Base-by-base conservation (phyloP, 139 green algal genomes). In the Klebsormidium nitens region DNA sequence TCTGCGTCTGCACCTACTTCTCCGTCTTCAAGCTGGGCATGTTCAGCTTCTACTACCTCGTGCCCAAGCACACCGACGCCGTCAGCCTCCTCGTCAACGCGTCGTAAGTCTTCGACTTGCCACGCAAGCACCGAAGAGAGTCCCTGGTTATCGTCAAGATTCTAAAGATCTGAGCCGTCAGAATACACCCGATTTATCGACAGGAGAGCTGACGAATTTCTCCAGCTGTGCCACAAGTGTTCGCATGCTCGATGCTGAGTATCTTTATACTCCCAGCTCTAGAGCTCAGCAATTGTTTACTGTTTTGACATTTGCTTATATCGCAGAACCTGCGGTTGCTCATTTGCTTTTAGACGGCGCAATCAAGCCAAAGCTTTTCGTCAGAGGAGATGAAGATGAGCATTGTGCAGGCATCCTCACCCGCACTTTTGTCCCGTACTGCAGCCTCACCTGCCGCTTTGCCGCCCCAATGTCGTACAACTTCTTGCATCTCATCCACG, bases 381-480 rank as follows among this genome's bases (percentile, higher is more conserved):
- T 23, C 23, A 23, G 23, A 23, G 46, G 55, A 11, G 11, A 32
- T 11, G 11, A 11, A 17, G 11, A 11, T 39, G 11, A 32, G 19
- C 8, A 6, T 40, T 38, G 61, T 60, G 36, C 14, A 64, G 61
- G 59, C 91, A 91, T 74, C 83, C 83, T 46, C 76, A 70, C 46
- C 23, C 23, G 23, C 23, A 55, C 23, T 55, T 55, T 23, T 31
- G 23, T 55, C 23, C 23, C 46, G 23, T 23, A 55, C 23, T 65
- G 68, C 60, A 80, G 72, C 28, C 82, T 93, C 57, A 87, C 92
- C 74, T 91, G 83, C 66, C 86, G 93, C 35, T 97, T 96, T 73
- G 89, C 91, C 1, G 87, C 93, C 1, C 90, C 93, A 35, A 87
- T 96, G 11, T 91, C 82, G 64, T 97, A 91, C 85, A 98, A 96